Evolutionary conservation across 75 land plant genomes (phyloP), one percentile per base, ranked within the genome.

Genomic region (Pseudotsuga menziesii): DNA sequence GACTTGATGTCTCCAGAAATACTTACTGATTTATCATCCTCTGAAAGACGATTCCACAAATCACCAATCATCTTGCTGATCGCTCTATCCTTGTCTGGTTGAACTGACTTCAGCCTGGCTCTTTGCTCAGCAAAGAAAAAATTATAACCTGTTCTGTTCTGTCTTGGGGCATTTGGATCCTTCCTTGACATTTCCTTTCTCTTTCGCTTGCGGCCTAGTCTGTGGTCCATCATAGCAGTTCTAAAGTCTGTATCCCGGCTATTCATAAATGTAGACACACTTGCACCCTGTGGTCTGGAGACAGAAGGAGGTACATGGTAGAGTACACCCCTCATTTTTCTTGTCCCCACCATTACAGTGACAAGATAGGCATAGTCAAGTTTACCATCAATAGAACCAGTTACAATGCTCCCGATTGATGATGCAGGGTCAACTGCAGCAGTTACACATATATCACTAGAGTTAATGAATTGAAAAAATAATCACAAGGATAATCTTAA

Each of bases 71-170:
- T 92, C 64, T 89, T 91, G 58, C 91, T 95, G 80, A 89, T 85
- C 78, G 90, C 98, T 58, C 89, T 77, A 64, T 94, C 98, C 61
- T 87, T 88, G 17, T 89, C 84, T 2, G 94, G 94, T 39, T 85
- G 84, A n/a, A 83, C 63, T 7, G 82, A 75, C 72, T 89, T 93
- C 27, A 95, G 82, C 80, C 80, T 86, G 32, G 82, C 73, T 54
- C 89, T 93, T 74, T 89, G 89, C 63, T 95, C 96, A 25, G 92
- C 89, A 70, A 95, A 95, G 80, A 93, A 95, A 82, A 93, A 95
- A 69, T 93, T 95, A 79, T 95, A 95, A 9, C 92, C 98, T 58
- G 94, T 95, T 66, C 96, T 72, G 71, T 91, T 95, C 0, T 91
- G 86, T 72, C 92, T 94, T 16, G 99, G 99, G 26, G 84, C 88